A percentile compares a stretch with the other conserved stretches of the same genome.
These are phyloP conservation scores for Penicillium brevicompactum DNA, from an alignment of 2,329 filamentous ascomycete species.

Conservation along the genomic window DNA sequence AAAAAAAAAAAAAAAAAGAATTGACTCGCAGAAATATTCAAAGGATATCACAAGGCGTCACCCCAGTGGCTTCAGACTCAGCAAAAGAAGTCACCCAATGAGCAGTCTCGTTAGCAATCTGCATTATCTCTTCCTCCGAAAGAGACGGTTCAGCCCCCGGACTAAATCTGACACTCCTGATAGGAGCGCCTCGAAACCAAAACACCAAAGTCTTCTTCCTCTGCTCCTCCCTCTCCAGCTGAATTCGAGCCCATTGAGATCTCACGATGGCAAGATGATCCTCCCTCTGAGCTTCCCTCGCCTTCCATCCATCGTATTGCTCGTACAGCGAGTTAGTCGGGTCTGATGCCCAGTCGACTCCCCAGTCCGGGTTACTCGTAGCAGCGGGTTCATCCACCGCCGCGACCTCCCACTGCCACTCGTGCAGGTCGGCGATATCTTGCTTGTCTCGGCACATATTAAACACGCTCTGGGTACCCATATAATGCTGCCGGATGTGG, in stretches of 20 bases:
- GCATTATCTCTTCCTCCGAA: background rate
- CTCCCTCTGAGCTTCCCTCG: background rate
- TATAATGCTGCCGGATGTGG: conserved; percentile 37
- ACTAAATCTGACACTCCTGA: background rate
- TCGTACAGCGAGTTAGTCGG: conserved; percentile 5
- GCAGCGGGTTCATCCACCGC: background rate
- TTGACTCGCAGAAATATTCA: background rate
- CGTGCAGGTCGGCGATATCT: conserved; percentile 29
- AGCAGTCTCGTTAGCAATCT: background rate
- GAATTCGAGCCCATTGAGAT: conserved; percentile 21
- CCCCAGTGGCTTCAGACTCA: no score
- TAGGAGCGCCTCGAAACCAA: background rate
- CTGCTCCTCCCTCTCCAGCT: conserved; percentile 18
- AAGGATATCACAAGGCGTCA: no score
- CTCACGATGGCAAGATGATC: conserved; percentile 8
- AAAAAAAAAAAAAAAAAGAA: background rate
- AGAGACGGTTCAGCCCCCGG: background rate
- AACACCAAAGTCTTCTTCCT: conserved; percentile 7
- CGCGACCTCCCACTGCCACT: conserved; percentile 28
- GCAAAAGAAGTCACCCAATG: no score
- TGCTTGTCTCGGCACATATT: conserved; percentile 31
- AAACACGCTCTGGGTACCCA: conserved; percentile 24
- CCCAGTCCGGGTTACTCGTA: background rate
- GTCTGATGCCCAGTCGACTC: conserved; percentile 2
- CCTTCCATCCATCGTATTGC: background rate